Evolutionary conservation across 177 flowering plant species (phyloP).

Genomic region (Vitis hybrid): DNA sequence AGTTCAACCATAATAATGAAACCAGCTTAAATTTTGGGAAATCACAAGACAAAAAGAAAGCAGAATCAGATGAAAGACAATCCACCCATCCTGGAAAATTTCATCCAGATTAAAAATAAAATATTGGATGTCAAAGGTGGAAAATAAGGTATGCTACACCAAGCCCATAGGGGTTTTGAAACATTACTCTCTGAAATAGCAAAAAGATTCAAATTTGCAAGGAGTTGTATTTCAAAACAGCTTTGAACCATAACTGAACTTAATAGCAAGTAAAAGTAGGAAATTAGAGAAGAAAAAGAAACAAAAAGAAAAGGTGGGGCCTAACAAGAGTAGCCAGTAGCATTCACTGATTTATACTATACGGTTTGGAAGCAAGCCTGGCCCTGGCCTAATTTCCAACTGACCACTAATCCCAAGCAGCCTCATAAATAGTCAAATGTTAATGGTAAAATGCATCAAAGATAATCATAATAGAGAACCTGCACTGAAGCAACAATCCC

Average conservation of each 20-base stretch:
- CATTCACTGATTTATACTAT: neutral
- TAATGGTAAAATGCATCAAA: neutral
- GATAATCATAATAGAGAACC: slow-evolving; percentile 35
- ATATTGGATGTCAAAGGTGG: neutral
- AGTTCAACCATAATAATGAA: too few relatives aligned
- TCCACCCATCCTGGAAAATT: neutral
- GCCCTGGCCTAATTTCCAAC: neutral
- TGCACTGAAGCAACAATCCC: slow-evolving; percentile 85
- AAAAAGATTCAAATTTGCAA: neutral
- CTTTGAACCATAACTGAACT: neutral
- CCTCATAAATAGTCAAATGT: neutral
- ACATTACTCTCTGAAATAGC: neutral
- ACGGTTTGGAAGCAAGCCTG: neutral
- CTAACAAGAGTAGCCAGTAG: neutral
- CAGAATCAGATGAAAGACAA: neutral
- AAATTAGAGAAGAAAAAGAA: neutral
- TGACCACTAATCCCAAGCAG: neutral
- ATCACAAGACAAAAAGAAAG: neutral
- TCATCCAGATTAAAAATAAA: neutral
- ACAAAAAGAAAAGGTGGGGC: neutral
- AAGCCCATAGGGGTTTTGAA: neutral
- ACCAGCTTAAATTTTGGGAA: too few relatives aligned
- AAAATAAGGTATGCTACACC: neutral
- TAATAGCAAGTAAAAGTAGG: neutral
- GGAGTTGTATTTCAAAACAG: neutral